phyloP scores from a whole-genome alignment of 2,329 filamentous ascomycete species.

The Plectosphaerella cucumerina region DNA sequence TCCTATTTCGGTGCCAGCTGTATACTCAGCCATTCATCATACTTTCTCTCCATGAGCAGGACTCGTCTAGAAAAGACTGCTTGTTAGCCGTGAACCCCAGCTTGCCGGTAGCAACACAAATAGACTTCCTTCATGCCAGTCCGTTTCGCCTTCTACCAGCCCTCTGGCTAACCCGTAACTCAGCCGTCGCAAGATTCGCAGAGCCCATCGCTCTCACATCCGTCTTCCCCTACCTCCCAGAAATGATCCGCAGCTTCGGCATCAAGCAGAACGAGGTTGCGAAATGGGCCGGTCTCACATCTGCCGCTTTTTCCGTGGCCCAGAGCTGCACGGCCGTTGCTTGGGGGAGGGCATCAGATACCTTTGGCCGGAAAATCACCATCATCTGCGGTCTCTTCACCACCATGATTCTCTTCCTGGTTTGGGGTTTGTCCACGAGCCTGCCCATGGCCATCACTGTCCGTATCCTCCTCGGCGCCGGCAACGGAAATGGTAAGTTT shows the following conservation, averaged over 20 bases:
- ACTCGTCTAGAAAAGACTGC: no score
- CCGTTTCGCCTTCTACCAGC: background rate
- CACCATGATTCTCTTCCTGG: constrained; percentile 76
- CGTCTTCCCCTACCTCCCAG: constrained; percentile 66
- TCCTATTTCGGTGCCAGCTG: no score
- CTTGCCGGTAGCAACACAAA: no score
- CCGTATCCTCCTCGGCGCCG: constrained; percentile 73
- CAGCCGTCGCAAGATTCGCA: constrained; percentile 74
- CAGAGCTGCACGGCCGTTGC: constrained; percentile 69
- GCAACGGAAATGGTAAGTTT: constrained; percentile 74
- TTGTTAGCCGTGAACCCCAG: background rate
- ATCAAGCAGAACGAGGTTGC: constrained; percentile 68
- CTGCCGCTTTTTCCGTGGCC: constrained; percentile 66
- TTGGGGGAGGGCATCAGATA: constrained; percentile 76
- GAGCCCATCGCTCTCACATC: constrained; percentile 72
- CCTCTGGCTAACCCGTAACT: constrained; percentile 4
- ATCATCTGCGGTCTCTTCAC: constrained; percentile 70
- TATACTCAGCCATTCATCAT: no score
- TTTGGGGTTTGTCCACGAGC: constrained; percentile 80
- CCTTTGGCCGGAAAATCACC: constrained; percentile 74
- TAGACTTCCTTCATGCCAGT: background rate
- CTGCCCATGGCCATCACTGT: constrained; percentile 75
- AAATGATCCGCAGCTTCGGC: constrained; percentile 80
- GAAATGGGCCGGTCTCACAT: constrained; percentile 74
- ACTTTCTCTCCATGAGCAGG: no score